A percentile compares a stretch with the other conserved stretches of the same genome.
phyloP scores from a whole-genome alignment of 208 protist species.

The Acanthamoeba culbertsoni region DNA sequence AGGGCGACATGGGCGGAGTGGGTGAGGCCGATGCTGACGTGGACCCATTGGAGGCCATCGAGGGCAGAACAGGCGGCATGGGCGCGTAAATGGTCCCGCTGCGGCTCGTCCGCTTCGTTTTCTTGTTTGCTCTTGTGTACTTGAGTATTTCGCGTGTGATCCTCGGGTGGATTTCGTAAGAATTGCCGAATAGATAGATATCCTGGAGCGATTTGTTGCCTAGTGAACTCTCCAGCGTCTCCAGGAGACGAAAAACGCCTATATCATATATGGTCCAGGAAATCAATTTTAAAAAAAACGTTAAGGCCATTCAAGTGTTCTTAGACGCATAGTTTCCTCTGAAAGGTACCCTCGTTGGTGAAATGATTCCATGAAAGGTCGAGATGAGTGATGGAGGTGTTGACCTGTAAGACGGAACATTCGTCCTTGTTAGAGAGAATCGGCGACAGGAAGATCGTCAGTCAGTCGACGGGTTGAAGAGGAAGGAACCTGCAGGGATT shows the following conservation, averaged over 20 bases:
- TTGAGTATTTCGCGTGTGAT: neutral
- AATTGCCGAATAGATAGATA: neutral
- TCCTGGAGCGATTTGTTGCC: neutral
- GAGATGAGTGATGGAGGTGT: neutral
- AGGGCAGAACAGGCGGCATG: neutral
- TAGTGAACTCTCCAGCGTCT: neutral
- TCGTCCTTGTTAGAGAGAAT: neutral
- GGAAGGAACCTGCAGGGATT: neutral
- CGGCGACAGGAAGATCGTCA: neutral
- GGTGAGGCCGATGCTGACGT: neutral
- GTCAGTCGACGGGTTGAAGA: neutral
- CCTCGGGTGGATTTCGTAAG: neutral
- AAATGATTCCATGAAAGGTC: neutral
- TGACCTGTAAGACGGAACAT: neutral
- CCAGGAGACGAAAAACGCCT: neutral
- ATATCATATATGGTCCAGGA: too few species aligned
- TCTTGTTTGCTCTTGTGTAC: neutral
- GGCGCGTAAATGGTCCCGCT: neutral
- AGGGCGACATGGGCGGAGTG: neutral
- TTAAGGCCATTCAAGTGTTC: too few species aligned
- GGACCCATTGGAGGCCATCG: too few species aligned
- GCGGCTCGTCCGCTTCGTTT: neutral
- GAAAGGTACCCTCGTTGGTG: neutral
- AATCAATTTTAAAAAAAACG: too few species aligned
- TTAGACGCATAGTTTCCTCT: too few species aligned